Percentiles rank a stretch among this genome's conserved stretches.
Evolutionary conservation across 2,329 filamentous ascomycete genomes (phyloP).

Genomic region (Diaporthe batatas): DNA sequence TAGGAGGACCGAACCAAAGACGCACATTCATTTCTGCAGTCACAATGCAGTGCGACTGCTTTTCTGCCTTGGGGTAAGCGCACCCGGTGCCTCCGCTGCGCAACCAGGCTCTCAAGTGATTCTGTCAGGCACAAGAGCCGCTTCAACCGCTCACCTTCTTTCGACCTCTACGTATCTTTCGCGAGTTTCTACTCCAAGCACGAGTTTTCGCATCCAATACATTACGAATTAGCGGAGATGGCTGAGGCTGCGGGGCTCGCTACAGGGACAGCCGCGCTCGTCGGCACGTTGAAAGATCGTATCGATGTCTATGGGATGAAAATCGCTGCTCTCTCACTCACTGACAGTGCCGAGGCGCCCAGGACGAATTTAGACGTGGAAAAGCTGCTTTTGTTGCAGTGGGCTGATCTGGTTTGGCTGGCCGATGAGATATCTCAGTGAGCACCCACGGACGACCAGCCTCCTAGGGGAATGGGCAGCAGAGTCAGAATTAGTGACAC

Average conservation of each 20-base stretch:
- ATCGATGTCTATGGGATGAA: background rate
- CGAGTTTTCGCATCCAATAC: background rate
- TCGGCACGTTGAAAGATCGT: background rate
- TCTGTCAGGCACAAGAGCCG: background rate
- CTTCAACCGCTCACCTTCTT: too few relatives aligned
- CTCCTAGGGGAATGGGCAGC: background rate
- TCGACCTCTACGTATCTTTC: too few relatives aligned
- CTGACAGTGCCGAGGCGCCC: background rate
- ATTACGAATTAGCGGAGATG: background rate
- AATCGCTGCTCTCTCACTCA: background rate
- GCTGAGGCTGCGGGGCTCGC: background rate
- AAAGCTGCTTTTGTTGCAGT: background rate
- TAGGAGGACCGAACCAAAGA: too few relatives aligned
- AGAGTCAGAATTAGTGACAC: background rate
- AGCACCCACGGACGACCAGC: background rate
- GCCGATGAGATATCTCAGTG: conserved; percentile 9
- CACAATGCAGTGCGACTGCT: background rate
- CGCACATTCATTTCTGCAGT: background rate
- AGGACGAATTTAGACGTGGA: background rate
- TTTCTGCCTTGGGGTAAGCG: background rate
- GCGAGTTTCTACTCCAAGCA: too few relatives aligned
- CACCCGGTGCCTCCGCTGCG: too few relatives aligned
- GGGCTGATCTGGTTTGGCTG: background rate
- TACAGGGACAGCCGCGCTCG: background rate
- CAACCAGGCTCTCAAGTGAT: background rate